Percentiles rank a stretch among this genome's conserved stretches.
Conservation (phyloP, 768 basidiomycete species). For the Coprinellus aureogranulatus region DNA sequence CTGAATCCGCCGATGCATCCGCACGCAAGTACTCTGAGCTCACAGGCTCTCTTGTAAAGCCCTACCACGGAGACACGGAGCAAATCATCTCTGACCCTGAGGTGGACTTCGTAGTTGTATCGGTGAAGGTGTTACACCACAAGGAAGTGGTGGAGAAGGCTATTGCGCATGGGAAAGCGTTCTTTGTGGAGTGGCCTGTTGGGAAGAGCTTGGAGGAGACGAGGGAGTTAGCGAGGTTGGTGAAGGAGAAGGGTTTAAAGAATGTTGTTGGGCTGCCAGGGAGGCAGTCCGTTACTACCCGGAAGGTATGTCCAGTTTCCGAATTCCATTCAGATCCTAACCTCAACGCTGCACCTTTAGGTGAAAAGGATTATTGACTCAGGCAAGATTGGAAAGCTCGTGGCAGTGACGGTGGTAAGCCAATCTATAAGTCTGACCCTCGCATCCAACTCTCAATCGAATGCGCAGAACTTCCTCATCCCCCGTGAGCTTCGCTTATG, state of each 20-base stretch:
- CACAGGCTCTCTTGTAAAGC: conserved; percentile 22
- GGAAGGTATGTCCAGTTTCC: conserved; percentile 22
- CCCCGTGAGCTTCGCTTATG: background rate
- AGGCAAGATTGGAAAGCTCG: conserved; percentile 29
- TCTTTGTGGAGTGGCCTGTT: conserved; percentile 40
- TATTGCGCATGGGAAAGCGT: conserved; percentile 34
- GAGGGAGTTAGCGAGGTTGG: conserved; percentile 27
- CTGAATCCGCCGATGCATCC: conserved; percentile 25
- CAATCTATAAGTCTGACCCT: background rate
- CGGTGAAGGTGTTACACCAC: conserved; percentile 29
- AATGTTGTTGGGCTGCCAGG: conserved; percentile 32
- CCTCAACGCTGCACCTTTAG: too few relatives aligned
- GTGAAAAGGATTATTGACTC: conserved; percentile 26
- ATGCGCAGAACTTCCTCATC: background rate
- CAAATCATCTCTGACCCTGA: conserved; percentile 26
- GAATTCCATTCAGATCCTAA: too few relatives aligned
- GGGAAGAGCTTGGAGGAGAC: conserved; percentile 29
- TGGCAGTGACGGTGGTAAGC: conserved; percentile 12
- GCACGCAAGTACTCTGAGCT: conserved; percentile 25
- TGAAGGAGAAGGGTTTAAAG: conserved; percentile 22
- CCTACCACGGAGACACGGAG: conserved; percentile 25
- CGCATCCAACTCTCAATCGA: background rate
- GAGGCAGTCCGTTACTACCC: conserved; percentile 19
- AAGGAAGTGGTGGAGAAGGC: conserved; percentile 23
- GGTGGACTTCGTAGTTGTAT: conserved; percentile 33